Evolutionary conservation across 306 rosid species (phyloP).

Genomic region (Quercus aquifolioides): DNA sequence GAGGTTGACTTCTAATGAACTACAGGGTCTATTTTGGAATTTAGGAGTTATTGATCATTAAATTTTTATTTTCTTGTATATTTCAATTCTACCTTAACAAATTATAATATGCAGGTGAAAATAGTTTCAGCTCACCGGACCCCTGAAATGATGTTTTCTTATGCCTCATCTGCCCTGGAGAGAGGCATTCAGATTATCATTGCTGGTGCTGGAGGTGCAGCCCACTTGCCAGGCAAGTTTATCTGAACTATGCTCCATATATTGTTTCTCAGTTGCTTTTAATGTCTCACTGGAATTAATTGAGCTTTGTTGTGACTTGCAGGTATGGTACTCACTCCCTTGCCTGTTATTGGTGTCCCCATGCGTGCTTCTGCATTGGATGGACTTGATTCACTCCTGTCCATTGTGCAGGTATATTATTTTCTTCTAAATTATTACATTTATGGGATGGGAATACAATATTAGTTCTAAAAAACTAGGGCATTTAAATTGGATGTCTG

Average conservation of each 20-base stretch:
- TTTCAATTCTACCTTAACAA: neutral
- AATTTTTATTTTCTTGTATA: neutral
- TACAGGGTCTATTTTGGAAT: neutral
- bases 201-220: conserved; percentile 97
- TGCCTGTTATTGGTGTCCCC: conserved; percentile 89
- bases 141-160: conserved; percentile 72
- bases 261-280: neutral
- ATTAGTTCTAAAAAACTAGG: neutral
- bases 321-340: conserved; percentile 88
- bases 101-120: conserved; percentile 50
- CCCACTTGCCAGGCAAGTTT: conserved; percentile 80
- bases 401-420: conserved; percentile 73
- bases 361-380: conserved; percentile 77
- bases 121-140: conserved; percentile 94
- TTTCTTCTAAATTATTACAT: neutral
- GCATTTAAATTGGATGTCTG: neutral
- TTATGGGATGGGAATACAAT: neutral
- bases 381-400: conserved; percentile 84
- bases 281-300: conserved; percentile 10
- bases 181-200: conserved; percentile 81
- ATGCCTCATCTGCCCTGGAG: conserved; percentile 61
- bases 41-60: neutral
- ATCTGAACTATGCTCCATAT: conserved; percentile 1
- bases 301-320: conserved; percentile 15
- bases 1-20: conserved; percentile 45